Percentiles rank a stretch among this genome's conserved stretches.
Evolutionary conservation across 192 early-diverging fungal species (phyloP).

Genomic region (Endogone sp.): DNA sequence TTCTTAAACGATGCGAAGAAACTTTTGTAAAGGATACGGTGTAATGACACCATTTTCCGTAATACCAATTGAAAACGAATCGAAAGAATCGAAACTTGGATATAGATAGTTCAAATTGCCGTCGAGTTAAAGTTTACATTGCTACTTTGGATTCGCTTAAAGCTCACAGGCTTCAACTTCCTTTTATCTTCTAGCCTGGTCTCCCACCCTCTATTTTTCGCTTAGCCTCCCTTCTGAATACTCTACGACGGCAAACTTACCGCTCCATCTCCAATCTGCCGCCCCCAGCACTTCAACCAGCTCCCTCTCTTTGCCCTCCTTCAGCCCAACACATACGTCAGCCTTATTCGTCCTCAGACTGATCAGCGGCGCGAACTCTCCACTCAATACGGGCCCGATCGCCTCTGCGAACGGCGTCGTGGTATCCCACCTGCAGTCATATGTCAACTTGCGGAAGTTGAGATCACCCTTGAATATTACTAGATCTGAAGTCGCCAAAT

Average conservation of each 20-base stretch:
- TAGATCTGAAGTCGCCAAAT: conserved; percentile 52
- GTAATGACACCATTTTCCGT: too few species aligned
- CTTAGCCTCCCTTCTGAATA: conserved; percentile 16
- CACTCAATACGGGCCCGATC: conserved; percentile 65
- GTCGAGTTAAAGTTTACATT: too few species aligned
- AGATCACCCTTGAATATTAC: conserved; percentile 96
- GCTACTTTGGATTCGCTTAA: too few species aligned
- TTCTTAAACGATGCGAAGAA: too few species aligned
- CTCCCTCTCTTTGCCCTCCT: conserved; percentile 45
- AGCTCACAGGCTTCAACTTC: too few species aligned
- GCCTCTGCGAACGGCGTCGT: conserved; percentile 83
- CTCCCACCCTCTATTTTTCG: too few species aligned
- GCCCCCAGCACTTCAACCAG: conserved; percentile 35
- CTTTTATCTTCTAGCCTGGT: too few species aligned
- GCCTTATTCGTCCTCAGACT: conserved; percentile 85
- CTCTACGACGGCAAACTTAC: conserved; percentile 69
- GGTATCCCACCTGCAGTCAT: conserved; percentile 83
- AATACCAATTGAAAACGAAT: too few species aligned
- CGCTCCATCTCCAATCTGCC: conserved; percentile 64
- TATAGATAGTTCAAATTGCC: too few species aligned
- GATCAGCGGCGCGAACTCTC: conserved; percentile 60
- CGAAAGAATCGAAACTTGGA: too few species aligned
- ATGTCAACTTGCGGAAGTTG: conserved; percentile 94
- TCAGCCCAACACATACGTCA: conserved; percentile 76
- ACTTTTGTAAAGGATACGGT: too few species aligned